phyloP scores from a whole-genome alignment of 225 moss, liverwort and hornwort genomes.

The Anthoceros angustus region DNA sequence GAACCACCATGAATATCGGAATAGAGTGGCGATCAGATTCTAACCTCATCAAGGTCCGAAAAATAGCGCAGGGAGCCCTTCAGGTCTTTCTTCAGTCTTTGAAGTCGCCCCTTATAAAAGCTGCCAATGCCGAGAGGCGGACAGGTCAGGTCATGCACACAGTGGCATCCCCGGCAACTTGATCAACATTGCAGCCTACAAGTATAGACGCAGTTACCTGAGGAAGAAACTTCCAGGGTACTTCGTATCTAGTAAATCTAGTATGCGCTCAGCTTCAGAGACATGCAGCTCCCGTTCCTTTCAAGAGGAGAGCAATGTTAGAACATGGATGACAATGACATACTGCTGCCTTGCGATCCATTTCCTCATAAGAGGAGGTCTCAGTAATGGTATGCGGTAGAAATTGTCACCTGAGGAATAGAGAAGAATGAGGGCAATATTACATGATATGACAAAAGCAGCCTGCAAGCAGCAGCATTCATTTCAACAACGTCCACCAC shows the following conservation, averaged over 20 bases:
- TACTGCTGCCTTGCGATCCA: neutral
- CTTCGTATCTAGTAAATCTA: constrained; percentile 36
- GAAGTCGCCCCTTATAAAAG: constrained; percentile 84
- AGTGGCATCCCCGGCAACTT: constrained; percentile 2
- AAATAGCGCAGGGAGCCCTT: constrained; percentile 57
- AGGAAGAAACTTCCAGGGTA: constrained; percentile 83
- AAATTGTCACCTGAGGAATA: constrained; percentile 64
- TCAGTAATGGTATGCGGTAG: neutral
- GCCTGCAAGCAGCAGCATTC: constrained; percentile 21
- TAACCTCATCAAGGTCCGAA: constrained; percentile 67
- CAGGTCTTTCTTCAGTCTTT: constrained; percentile 68
- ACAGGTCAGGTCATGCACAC: constrained; percentile 5
- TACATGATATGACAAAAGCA: constrained; percentile 78
- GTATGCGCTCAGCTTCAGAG: constrained; percentile 53
- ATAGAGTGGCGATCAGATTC: neutral
- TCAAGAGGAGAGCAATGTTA: neutral
- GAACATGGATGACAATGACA: no score
- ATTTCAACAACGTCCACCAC: neutral
- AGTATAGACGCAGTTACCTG: constrained; percentile 21
- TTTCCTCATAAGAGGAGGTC: neutral
- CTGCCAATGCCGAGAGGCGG: constrained; percentile 28
- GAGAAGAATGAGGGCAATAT: constrained; percentile 88
- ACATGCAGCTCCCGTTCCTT: constrained; percentile 91
- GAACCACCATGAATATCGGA: neutral
- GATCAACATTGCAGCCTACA: neutral